Percentiles rank a stretch among this genome's conserved stretches.
These are phyloP conservation scores for Corymbia calophylla DNA, from an alignment of 441 rosid genomes.

Conservation along the genomic window DNA sequence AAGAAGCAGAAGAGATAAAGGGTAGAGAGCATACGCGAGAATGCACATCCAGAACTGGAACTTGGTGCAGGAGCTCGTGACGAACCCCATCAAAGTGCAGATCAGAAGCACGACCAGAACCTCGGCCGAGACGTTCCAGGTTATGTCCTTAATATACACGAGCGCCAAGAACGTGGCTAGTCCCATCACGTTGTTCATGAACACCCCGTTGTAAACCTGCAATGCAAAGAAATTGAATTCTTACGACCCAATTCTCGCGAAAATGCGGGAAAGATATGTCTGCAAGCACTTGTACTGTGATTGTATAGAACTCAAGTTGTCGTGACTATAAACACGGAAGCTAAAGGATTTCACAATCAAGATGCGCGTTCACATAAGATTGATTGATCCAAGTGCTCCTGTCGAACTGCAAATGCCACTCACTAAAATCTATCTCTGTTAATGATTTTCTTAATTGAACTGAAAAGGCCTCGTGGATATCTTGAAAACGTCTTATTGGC, in stretches of 20 bases:
- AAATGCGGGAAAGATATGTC: not conserved
- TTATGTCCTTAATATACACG: not conserved
- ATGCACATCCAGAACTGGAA: not conserved
- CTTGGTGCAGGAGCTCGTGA: not conserved
- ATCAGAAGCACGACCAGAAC: not conserved
- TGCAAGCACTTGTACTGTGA: not conserved
- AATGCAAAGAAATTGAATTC: not conserved
- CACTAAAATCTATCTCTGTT: not conserved
- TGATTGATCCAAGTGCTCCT: too few relatives aligned
- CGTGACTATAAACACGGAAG: not conserved
- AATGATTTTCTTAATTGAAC: not conserved
- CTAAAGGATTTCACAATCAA: not conserved
- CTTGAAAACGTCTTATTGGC: not conserved
- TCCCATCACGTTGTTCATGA: constrained; percentile 1
- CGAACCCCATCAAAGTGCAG: not conserved
- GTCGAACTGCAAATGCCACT: not conserved
- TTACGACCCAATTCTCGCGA: not conserved
- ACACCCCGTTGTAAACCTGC: constrained; percentile 1
- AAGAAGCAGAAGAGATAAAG: not conserved
- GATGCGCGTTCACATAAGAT: not conserved
- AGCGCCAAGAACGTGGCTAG: not conserved
- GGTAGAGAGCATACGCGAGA: not conserved
- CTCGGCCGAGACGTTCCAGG: not conserved
- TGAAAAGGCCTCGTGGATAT: not conserved
- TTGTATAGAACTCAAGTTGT: not conserved